Evolutionary conservation across 345 rosid species (phyloP).

Genomic region (Salix dunnii): DNA sequence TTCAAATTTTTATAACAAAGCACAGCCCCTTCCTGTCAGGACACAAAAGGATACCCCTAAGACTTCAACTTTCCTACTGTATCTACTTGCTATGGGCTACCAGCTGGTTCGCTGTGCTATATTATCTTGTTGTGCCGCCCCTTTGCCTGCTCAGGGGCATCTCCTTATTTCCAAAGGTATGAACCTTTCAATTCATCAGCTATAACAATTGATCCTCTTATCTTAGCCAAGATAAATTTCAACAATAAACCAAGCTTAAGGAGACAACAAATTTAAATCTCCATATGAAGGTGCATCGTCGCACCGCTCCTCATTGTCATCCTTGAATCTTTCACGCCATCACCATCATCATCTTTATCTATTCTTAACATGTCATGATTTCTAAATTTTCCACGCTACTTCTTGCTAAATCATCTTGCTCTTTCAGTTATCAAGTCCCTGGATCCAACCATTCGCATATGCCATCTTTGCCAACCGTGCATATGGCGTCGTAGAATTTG

Average conservation of each 20-base stretch:
- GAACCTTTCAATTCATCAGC: background rate
- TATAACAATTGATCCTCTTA: background rate
- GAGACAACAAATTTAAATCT: no score
- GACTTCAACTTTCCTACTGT: conserved; percentile 45
- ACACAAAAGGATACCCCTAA: conserved; percentile 47
- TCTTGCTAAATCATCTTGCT: no score
- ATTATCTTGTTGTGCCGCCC: conserved; percentile 52
- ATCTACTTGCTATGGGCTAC: conserved; percentile 56
- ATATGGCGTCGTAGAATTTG: conserved; percentile 50
- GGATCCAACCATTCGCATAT: conserved; percentile 59
- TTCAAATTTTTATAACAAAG: conserved; percentile 57
- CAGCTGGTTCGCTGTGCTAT: conserved; percentile 41
- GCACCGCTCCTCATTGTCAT: no score
- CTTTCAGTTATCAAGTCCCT: conserved; percentile 51
- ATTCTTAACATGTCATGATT: no score
- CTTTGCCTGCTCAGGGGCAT: conserved; percentile 56
- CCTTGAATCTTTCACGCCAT: no score
- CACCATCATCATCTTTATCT: no score
- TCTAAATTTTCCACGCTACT: no score
- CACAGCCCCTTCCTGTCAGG: conserved; percentile 56
- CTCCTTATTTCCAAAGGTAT: conserved; percentile 69
- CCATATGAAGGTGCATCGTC: no score
- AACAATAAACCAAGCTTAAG: no score
- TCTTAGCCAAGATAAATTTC: background rate
- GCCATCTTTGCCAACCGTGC: conserved; percentile 29